Conservation (phyloP, 768 basidiomycete species). For the Lyophyllum atratum region DNA sequence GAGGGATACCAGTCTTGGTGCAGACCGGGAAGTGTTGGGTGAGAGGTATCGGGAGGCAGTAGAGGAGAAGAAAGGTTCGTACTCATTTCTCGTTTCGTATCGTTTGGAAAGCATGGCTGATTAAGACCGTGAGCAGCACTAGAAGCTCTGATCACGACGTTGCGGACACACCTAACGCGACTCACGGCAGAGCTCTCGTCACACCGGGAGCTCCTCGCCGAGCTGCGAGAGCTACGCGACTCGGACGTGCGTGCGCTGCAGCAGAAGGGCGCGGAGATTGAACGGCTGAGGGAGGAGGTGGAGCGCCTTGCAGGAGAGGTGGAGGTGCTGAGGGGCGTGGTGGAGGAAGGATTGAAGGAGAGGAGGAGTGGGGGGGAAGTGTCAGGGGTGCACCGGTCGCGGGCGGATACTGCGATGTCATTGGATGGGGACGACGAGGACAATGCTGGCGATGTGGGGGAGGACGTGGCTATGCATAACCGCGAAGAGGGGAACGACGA, state of each 20-base stretch:
- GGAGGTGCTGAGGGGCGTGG: slow-evolving; percentile 80
- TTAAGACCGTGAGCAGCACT: slow-evolving; percentile 58
- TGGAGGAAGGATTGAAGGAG: slow-evolving; percentile 85
- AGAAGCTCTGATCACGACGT: slow-evolving; percentile 73
- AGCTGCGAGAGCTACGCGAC: slow-evolving; percentile 65
- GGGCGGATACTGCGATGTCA: slow-evolving; percentile 36
- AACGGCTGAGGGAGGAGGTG: slow-evolving; percentile 70
- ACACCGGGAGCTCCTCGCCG: slow-evolving; percentile 70
- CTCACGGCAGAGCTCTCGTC: slow-evolving; percentile 78
- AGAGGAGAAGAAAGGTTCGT: slow-evolving; percentile 84
- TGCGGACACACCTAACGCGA: slow-evolving; percentile 74
- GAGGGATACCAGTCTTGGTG: slow-evolving; percentile 22
- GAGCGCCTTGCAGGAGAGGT: slow-evolving; percentile 85
- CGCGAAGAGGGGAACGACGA: slow-evolving; percentile 23
- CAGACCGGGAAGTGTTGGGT: slow-evolving; percentile 40
- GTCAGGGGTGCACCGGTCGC: slow-evolving; percentile 22
- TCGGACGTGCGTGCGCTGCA: slow-evolving; percentile 57
- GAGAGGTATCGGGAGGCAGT: slow-evolving; percentile 75
- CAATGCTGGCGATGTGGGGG: slow-evolving; percentile 21
- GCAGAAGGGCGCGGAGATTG: slow-evolving; percentile 68
- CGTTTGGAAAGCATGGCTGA: background rate
- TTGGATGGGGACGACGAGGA: slow-evolving; percentile 29
- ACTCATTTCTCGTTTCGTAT: background rate
- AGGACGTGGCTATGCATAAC: slow-evolving; percentile 20
- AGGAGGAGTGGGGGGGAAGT: slow-evolving; percentile 57